Conservation (phyloP, 2,329 filamentous ascomycete genomes). For the Rosellinia necatrix region DNA sequence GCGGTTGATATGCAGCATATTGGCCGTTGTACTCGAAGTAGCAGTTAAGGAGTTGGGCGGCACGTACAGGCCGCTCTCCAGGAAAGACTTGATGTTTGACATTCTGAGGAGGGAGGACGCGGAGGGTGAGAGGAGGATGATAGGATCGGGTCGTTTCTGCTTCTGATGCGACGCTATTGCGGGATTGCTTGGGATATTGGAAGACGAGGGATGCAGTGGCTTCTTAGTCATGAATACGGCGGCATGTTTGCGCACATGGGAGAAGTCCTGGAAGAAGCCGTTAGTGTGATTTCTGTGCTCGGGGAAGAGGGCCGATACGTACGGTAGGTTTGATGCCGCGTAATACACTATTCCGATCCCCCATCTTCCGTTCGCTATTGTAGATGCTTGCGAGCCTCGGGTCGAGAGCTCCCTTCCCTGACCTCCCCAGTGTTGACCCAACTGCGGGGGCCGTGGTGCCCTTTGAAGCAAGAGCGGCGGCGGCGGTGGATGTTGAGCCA, state of each 20-base stretch:
- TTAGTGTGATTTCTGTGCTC: slow-evolving; percentile 1
- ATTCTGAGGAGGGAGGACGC: slow-evolving; percentile 93
- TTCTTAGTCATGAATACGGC: slow-evolving; percentile 73
- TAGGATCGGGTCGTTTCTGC: slow-evolving; percentile 70
- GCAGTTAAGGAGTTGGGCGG: slow-evolving; percentile 69
- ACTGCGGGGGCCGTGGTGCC: slow-evolving; percentile 47
- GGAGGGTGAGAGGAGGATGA: slow-evolving; percentile 95
- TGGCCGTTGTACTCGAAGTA: slow-evolving; percentile 66
- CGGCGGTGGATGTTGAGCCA: slow-evolving; percentile 49
- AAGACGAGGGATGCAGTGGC: slow-evolving; percentile 46
- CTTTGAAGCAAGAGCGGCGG: slow-evolving; percentile 45
- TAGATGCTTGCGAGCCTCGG: slow-evolving; percentile 87
- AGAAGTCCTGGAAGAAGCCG: slow-evolving; percentile 75
- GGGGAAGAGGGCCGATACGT: slow-evolving; percentile 40
- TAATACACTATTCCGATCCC: slow-evolving; percentile 86
- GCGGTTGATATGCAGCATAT: slow-evolving; percentile 85
- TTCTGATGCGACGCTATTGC: slow-evolving; percentile 61
- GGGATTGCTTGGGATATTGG: slow-evolving; percentile 47
- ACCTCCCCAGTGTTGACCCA: slow-evolving; percentile 53
- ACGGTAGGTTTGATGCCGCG: slow-evolving; percentile 88
- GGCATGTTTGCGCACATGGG: slow-evolving; percentile 85
- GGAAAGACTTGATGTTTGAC: slow-evolving; percentile 94
- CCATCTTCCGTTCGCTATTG: slow-evolving; percentile 86
- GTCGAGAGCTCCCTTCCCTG: slow-evolving; percentile 72
- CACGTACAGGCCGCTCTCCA: slow-evolving; percentile 80